Conservation (phyloP, 1,284 basidiomycete species). For the Tremellales sp. region DNA sequence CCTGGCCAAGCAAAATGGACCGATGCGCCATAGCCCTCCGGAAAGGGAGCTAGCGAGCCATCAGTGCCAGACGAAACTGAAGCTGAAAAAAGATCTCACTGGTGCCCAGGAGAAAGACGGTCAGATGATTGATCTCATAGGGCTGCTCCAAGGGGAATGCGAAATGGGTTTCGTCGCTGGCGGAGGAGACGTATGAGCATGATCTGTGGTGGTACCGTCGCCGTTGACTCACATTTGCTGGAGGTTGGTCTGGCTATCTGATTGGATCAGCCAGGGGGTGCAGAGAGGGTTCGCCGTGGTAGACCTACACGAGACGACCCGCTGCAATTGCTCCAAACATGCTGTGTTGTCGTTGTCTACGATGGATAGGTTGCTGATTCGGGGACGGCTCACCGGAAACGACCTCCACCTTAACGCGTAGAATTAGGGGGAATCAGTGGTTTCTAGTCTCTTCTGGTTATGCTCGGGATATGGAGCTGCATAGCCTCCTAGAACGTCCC, state of each 20-base stretch:
- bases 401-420: too few species aligned
- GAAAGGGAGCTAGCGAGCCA: conserved; percentile 65
- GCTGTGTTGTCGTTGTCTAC: too few species aligned
- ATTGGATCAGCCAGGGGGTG: background rate
- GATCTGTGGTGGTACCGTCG: background rate
- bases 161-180: conserved; percentile 70
- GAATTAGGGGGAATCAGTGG: too few species aligned
- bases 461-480: too few species aligned
- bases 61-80: conserved; percentile 5
- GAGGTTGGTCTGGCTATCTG: conserved; percentile 46
- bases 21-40: conserved; percentile 80
- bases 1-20: conserved; percentile 89
- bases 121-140: conserved; percentile 79
- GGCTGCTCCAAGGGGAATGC: conserved; percentile 73
- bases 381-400: too few species aligned
- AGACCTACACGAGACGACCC: conserved; percentile 44
- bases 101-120: conserved; percentile 80
- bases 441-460: too few species aligned
- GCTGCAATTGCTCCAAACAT: conserved; percentile 50
- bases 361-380: too few species aligned
- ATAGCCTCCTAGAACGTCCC: too few species aligned
- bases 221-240: conserved; percentile 41
- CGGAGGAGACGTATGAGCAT: background rate
- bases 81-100: conserved; percentile 52
- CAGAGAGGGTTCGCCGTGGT: background rate